phyloP scores from a whole-genome alignment of 768 basidiomycete species.

The Boletus tylopilopsis region DNA sequence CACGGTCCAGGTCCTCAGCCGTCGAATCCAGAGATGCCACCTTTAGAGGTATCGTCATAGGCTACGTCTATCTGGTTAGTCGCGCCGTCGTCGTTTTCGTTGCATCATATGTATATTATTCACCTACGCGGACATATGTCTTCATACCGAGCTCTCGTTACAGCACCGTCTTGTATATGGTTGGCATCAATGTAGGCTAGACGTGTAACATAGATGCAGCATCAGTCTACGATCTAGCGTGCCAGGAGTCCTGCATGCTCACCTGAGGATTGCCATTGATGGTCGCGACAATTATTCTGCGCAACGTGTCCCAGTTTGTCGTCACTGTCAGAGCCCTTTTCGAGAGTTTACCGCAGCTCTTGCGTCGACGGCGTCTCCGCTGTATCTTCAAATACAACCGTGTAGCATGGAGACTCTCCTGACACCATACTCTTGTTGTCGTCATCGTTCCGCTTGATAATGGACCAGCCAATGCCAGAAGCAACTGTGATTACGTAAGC shows the following conservation, averaged over 20 bases:
- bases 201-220: background rate
- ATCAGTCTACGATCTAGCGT: conserved; percentile 1
- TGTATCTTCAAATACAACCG: conserved; percentile 69
- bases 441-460: too few species aligned
- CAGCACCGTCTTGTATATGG: too few species aligned
- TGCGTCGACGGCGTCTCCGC: conserved; percentile 74
- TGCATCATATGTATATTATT: too few species aligned
- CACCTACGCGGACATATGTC: too few species aligned
- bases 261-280: conserved; percentile 95
- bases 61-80: too few species aligned
- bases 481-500: too few species aligned
- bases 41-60: too few species aligned
- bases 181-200: conserved; percentile 94
- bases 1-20: too few species aligned
- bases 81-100: too few species aligned
- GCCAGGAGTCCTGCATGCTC: conserved; percentile 25
- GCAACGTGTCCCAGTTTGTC: conserved; percentile 95
- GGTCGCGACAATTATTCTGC: conserved; percentile 89
- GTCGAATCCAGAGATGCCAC: too few species aligned
- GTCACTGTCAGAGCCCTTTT: conserved; percentile 97
- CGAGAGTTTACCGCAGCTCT: conserved; percentile 77
- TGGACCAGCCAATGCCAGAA: too few species aligned
- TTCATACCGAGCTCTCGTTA: too few species aligned
- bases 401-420: conserved; percentile 71
- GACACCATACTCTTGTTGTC: conserved; percentile 21